Evolutionary conservation across 2,329 filamentous ascomycete genomes (phyloP).

Genomic region (Thelonectria rubi): DNA sequence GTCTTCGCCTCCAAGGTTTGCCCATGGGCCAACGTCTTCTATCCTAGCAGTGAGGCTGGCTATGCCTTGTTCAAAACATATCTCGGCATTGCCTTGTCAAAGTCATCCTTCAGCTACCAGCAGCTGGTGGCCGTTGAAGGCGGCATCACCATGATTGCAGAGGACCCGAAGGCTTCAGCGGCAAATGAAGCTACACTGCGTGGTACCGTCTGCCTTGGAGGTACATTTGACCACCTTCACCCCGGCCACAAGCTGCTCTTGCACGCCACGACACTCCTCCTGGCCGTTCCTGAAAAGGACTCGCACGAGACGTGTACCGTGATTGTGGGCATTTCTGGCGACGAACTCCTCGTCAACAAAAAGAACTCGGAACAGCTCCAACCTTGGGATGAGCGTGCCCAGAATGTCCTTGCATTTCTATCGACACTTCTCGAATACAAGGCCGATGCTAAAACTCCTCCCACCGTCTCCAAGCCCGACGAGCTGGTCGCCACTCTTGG

Average conservation of each 20-base stretch:
- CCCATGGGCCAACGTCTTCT: conserved; percentile 72
- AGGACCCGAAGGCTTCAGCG: not conserved
- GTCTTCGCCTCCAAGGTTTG: conserved; percentile 63
- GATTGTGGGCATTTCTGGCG: conserved; percentile 88
- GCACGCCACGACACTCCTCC: conserved; percentile 81
- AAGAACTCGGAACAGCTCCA: conserved; percentile 85
- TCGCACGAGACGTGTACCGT: conserved; percentile 62
- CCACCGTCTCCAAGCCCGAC: conserved; percentile 30
- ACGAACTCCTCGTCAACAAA: conserved; percentile 87
- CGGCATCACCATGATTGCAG: conserved; percentile 56
- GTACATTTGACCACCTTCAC: conserved; percentile 96
- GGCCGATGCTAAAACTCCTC: conserved; percentile 38
- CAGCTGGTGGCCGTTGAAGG: conserved; percentile 63
- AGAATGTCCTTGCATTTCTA: conserved; percentile 76
- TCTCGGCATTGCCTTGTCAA: conserved; percentile 55
- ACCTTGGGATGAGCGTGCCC: conserved; percentile 79
- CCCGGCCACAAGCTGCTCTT: conserved; percentile 95
- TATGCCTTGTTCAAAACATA: conserved; percentile 64
- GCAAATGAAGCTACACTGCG: conserved; percentile 23
- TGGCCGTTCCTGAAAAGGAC: conserved; percentile 59
- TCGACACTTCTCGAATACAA: conserved; percentile 65
- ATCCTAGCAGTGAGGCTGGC: conserved; percentile 71
- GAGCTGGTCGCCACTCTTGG: conserved; percentile 62
- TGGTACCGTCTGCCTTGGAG: conserved; percentile 76
- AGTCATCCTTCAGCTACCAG: conserved; percentile 57